Percentiles rank a stretch among this genome's conserved stretches.
These are phyloP conservation scores for Zea luxurians DNA, from an alignment of 176 grass and related monocot genomes.

Conservation along the genomic window DNA sequence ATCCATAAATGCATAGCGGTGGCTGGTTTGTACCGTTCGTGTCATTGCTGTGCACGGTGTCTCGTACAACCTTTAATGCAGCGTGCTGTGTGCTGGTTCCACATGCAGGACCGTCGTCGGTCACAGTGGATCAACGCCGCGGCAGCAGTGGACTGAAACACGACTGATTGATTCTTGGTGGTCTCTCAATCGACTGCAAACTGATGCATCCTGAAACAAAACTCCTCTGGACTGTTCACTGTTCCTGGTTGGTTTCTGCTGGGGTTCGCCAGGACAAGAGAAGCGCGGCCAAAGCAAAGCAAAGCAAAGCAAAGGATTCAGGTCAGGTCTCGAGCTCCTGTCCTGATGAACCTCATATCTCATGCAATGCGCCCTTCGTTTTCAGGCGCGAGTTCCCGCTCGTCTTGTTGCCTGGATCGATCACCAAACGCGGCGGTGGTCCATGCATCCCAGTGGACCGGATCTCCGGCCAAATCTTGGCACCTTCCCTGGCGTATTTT, in stretches of 20 bases:
- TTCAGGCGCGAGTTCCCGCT: conserved; percentile 29
- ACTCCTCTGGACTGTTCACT: neutral
- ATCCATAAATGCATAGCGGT: conserved; percentile 44
- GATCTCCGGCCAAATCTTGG: conserved; percentile 45
- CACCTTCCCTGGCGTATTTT: conserved; percentile 34
- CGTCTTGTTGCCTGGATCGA: conserved; percentile 32
- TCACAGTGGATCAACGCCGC: conserved; percentile 38
- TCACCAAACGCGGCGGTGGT: conserved; percentile 31
- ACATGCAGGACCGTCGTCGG: conserved; percentile 54
- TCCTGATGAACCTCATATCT: neutral
- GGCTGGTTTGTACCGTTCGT: conserved; percentile 22
- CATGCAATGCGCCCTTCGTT: conserved; percentile 16
- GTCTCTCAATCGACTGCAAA: neutral
- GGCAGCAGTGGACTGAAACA: neutral
- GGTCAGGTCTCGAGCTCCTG: neutral
- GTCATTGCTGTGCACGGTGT: conserved; percentile 7
- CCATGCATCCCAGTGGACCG: conserved; percentile 44
- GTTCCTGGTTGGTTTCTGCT: neutral
- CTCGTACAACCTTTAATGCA: conserved; percentile 50
- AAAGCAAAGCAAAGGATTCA: neutral
- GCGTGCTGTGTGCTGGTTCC: conserved; percentile 36
- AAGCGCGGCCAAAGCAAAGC: neutral
- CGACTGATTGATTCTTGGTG: neutral
- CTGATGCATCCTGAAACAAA: neutral
- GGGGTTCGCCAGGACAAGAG: neutral